phyloP scores from a whole-genome alignment of 257 asterid genomes.

The Solanum microdontum region DNA sequence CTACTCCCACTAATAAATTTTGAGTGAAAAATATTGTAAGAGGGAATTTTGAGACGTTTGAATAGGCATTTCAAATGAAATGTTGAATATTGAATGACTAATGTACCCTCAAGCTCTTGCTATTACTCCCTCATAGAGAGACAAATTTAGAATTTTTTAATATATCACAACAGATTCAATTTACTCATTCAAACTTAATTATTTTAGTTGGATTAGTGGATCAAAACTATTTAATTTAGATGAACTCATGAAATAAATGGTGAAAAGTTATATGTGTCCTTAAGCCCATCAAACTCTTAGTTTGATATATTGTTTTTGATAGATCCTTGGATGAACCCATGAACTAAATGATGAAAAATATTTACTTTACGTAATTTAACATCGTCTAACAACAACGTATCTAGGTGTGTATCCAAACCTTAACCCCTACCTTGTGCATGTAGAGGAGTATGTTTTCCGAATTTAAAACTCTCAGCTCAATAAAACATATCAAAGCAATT shows the following conservation, averaged over 20 bases:
- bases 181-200: not conserved
- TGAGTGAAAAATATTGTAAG: no score
- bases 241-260: not conserved
- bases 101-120: not conserved
- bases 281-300: not conserved
- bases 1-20: not conserved
- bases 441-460: not conserved
- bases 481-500: not conserved
- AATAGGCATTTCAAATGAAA: no score
- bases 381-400: not conserved
- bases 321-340: not conserved
- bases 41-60: not conserved
- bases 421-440: not conserved
- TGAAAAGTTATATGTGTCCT: not conserved
- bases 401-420: not conserved
- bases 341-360: not conserved
- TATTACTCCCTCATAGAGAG: not conserved
- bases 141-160: no score
- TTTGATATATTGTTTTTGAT: no score
- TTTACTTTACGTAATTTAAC: no score
- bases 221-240: not conserved
- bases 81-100: no score
- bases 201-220: not conserved
- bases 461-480: not conserved
- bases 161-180: not conserved